phyloP scores from a whole-genome alignment of 2,329 filamentous ascomycete species.

The Shiraia sp. region DNA sequence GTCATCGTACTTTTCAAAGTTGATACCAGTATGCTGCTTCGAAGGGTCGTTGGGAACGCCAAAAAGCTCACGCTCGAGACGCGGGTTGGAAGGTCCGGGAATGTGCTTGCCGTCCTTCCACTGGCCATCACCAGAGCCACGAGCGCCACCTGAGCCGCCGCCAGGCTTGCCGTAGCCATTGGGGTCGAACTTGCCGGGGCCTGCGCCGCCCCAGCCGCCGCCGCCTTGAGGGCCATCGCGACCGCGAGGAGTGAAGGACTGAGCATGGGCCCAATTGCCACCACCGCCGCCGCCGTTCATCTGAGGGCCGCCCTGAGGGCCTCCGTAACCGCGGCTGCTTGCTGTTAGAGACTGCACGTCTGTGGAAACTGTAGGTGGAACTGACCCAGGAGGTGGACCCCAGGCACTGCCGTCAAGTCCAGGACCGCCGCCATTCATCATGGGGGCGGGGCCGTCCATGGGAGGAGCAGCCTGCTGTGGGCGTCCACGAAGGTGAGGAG shows the following conservation, averaged over 20 bases:
- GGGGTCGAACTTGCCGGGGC: constrained; percentile 60
- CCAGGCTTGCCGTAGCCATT: constrained; percentile 63
- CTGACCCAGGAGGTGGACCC: constrained; percentile 47
- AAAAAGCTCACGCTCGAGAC: constrained; percentile 93
- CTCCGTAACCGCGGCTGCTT: constrained; percentile 35
- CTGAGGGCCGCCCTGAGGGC: constrained; percentile 28
- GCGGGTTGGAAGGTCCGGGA: constrained; percentile 83
- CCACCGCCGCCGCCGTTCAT: constrained; percentile 64
- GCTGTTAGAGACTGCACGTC: constrained; percentile 19
- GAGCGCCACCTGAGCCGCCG: constrained; percentile 61
- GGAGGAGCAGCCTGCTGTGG: constrained; percentile 43
- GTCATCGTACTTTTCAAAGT: constrained; percentile 99
- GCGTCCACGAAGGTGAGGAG: constrained; percentile 73
- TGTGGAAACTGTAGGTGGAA: constrained; percentile 10
- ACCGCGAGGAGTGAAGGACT: constrained; percentile 59
- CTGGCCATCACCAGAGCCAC: constrained; percentile 90
- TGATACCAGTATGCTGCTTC: constrained; percentile 98
- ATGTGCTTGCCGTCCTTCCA: constrained; percentile 98
- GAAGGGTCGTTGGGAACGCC: constrained; percentile 86
- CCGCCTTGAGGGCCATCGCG: constrained; percentile 33
- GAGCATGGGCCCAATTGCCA: constrained; percentile 60
- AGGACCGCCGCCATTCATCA: constrained; percentile 56
- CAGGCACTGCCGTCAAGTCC: constrained; percentile 67
- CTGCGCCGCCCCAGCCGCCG: constrained; percentile 46
- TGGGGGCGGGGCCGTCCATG: constrained; percentile 43